Evolutionary conservation across 2,329 filamentous ascomycete species (phyloP).

Genomic region (Fusarium circinatum): DNA sequence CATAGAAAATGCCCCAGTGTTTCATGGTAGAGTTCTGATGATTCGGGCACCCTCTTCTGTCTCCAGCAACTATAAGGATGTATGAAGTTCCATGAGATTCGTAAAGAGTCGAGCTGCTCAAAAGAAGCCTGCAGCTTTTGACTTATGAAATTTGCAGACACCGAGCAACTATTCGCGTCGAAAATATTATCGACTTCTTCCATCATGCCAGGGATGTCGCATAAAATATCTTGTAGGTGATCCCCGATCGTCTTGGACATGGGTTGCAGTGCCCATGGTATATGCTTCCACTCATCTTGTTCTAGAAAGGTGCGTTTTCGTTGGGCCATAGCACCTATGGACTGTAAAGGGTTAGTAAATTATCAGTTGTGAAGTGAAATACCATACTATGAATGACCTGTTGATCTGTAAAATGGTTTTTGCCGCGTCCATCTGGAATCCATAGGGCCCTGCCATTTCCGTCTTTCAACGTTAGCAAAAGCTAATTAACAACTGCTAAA

Average conservation of each 20-base stretch:
- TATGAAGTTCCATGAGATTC: neutral
- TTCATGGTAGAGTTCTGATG: neutral
- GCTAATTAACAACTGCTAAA: accelerated
- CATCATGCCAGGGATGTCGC: neutral
- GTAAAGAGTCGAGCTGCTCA: neutral
- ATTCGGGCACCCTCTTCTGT: accelerated
- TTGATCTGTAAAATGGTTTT: neutral
- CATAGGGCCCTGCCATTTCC: neutral
- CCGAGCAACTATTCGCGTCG: accelerated
- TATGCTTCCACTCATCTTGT: neutral
- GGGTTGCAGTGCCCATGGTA: neutral
- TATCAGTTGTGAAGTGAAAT: accelerated
- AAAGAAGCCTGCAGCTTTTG: neutral
- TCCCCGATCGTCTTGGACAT: neutral
- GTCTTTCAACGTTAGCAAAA: neutral
- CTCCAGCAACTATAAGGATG: neutral
- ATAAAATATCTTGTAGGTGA: neutral
- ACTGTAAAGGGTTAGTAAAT: neutral
- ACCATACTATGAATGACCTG: neutral
- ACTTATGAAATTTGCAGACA: too few relatives aligned
- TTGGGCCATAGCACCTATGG: neutral
- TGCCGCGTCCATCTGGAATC: neutral
- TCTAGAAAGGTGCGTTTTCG: neutral
- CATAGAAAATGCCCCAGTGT: neutral
- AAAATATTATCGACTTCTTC: neutral